Base-by-base conservation (phyloP, 805 yeast species). In the Groenewaldozyma tartarivorans region DNA sequence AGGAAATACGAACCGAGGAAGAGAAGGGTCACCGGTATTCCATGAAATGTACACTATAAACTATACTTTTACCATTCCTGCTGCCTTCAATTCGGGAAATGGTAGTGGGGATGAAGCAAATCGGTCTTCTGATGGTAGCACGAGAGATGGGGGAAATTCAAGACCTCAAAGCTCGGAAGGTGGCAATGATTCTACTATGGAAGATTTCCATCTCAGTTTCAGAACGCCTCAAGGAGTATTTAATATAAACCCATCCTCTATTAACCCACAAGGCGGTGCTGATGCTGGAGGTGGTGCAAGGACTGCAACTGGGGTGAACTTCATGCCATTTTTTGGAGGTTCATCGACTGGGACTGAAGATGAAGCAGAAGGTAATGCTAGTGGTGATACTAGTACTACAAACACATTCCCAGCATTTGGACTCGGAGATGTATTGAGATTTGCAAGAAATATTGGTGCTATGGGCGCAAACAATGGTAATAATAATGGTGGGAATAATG, bases 301-400 rank as follows among this genome's bases (percentile, higher is more conserved):
- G n/a, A n/a, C n/a, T n/a, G n/a, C n/a, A 24, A 47, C 47, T 26
- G 32, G 46, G 15, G 67, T 71, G 71, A 45, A 45, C 4, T 54
- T 66, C 2, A 9, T 24, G 7, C 29, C 29, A 9, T 24, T 24
- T 13, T 9, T 24, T 7, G 7, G 11, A 24, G 29, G 11, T 7
- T 24, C 29, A 24, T 24, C 29, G 13, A 24, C 29, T 24, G 29
- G 29, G 13, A 24, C 29, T 9, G 29, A 24, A 24, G 29, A 24
- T 24, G 29, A 24, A 24, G 29, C 29, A 9, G 29, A 7, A 7
- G 29, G 29, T 24, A 13, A 13, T 24, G 29, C 29, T 24, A 13
- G 11, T 24, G 29, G 29, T 9, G 29, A 24, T 24, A 13, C 29
- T 24, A 13, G 11, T 24, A 13, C 7, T 24, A 13, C 29, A 9